phyloP scores from a whole-genome alignment of 495 filamentous ascomycete species.

The Cetradonia linearis region DNA sequence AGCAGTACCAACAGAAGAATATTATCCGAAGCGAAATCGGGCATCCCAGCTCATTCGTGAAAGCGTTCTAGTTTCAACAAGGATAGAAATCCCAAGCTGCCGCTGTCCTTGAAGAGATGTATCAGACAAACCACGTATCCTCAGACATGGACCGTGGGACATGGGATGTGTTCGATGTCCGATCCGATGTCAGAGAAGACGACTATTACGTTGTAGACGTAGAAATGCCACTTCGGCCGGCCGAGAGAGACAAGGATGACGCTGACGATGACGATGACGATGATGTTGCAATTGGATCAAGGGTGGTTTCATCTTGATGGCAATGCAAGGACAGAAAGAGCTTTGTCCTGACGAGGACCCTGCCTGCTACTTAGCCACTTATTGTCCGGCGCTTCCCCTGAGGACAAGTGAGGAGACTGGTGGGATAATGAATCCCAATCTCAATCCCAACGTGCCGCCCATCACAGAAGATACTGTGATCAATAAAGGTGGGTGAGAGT shows the following conservation, averaged over 20 bases:
- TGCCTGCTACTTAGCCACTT: neutral
- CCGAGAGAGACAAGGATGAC: neutral
- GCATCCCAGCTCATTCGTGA: neutral
- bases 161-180: too few species aligned
- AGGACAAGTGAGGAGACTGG: neutral
- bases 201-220: neutral
- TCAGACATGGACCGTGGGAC: too few species aligned
- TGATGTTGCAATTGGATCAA: slow-evolving; percentile 1
- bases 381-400: slow-evolving; percentile 11
- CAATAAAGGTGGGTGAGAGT: neutral
- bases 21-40: neutral
- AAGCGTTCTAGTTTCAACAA: neutral
- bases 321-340: slow-evolving; percentile 5
- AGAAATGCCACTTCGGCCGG: neutral
- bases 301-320: neutral
- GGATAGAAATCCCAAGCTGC: neutral
- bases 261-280: neutral
- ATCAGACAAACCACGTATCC: too few species aligned
- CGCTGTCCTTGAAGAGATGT: neutral
- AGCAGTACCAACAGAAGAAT: neutral
- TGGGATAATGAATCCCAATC: neutral
- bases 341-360: neutral
- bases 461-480: neutral
- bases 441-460: neutral
- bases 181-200: neutral